Evolutionary conservation across 2,329 filamentous ascomycete species (phyloP), one percentile per base, ranked within the genome.

Genomic region (Fusarium praegraminearum): DNA sequence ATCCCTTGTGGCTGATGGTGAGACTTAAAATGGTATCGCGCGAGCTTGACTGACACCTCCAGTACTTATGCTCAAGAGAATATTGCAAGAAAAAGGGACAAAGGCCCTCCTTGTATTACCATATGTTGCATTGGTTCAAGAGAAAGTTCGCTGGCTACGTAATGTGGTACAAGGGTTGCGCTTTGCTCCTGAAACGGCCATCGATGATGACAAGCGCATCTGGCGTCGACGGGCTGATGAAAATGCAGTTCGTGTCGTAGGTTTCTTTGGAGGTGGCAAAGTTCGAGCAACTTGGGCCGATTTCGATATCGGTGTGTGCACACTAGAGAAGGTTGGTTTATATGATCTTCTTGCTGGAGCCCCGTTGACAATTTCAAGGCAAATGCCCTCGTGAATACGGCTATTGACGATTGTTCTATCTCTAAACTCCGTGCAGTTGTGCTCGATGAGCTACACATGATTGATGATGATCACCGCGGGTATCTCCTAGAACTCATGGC

Each of bases 381-480:
- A 56, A 94, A 94, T 73, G 86, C 89, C 13, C 83, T 94, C 40
- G 84, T 93, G 30, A 94, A 94, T 71, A 82, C 86, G 24, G 90
- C 91, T 16, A 92, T 94, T 69, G 89, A 92, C 66, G 90, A 94
- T 67, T 88, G 86, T 74, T 87, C 84, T 5, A 85, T 93, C 62
- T 81, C 84, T n/a, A 84, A 88, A 22, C 80, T 94, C 44, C 87
- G 86, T 47, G 82, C 89, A 13, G 87, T 93, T 20, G 90, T 94
- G 16, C 82, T 94, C 35, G 92, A 94, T 73, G 92, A 94, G 76
- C 80, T 94, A n/a, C 92, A 94, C 76, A 93, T 94, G 91, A 84
- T 94, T 45, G 90, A 93, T 71, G 92, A 94, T 75, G 90, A 91
- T 66, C 86, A 90, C 69, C 87, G 92, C 15, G 92, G 92, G 6